Base-by-base conservation (phyloP, 75 land plant genomes). In the Picea glauca region DNA sequence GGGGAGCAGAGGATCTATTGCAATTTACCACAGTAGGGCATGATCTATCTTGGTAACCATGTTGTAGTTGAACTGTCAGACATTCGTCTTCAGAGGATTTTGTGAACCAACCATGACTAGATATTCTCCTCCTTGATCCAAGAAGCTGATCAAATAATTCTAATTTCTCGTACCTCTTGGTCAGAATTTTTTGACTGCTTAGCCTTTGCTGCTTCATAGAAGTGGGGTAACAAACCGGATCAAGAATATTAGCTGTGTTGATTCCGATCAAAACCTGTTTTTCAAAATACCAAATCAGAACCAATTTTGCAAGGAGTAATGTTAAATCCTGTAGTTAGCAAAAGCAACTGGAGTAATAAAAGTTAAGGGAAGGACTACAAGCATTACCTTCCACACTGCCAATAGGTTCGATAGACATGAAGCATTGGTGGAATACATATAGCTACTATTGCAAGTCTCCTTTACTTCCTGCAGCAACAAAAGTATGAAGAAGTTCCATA, bases 71-170 rank as follows among this genome's bases (percentile, higher is more conserved):
- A 15, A 73, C 60, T 14, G 81, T 78, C 35, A 85, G 70, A 63
- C 58, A 26, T 66, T 85, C 87, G 21, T 62, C 81, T 64, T 74
- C 33, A 58, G 85, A 60, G 15, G 59, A 50, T 21, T 56, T 58
- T 33, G 83, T 70, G 12, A 78, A 85, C 81, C 85, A 82, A 59
- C 81, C 81, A 7, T 85, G 87, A 67, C 78, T 81, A 79, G 79
- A 82, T 75, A 83, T 79, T 58, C 87, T 74, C 32, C 63, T 79
- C 72, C 87, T 82, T n/a, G 78, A 76, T 62, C 59, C 46, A 20
- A 73, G 65, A 21, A 77, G 50, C 31, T 81, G 82, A 61, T 83
- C 33, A 31, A 72, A 66, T 33, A 79, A 78, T 43, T 86, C 87
- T 60, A 79, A 61, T 40, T 40, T 85, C 26, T 81, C 75, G 54